Evolutionary conservation across 768 basidiomycete genomes (phyloP), one percentile per base, ranked within the genome.

Genomic region (Hirschioporus abietinus): DNA sequence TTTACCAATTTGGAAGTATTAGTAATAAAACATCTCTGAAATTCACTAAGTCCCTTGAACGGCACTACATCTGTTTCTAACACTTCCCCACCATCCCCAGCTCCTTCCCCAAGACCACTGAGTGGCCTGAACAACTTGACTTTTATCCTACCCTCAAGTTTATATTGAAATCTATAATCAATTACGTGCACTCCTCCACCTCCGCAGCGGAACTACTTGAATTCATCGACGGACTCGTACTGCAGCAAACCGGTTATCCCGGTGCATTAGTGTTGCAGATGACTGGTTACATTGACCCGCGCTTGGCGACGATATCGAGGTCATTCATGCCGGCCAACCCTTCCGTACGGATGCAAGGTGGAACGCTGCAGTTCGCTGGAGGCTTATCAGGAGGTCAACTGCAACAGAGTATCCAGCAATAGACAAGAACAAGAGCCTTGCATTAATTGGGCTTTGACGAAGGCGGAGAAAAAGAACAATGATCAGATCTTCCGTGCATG

Each of bases 391-490:
- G 23, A 27, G 23, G 23, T 7, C 59, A 60, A 35, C 82, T 95
- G 18, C 88, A 91, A 74, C 93, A 94, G 75, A 90, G 88, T 26
- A 91, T 96, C 78, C 90, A 93, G 78, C 91, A 95, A 74, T 87
- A 93, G 68, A 93, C 88, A 93, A 74, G 80, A 86, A 20, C 86
- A 87, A 26, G 82, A 88, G 7, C 88, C 88, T 30, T 87, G 85
- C 72, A 82, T 97, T 52, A 87, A 94, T 0, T 99, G 97, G 97
- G 85, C 88, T 0, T 79, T 98, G 64, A 87, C 87, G 4, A 91
- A 92, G 76, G 84, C 86, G 7, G 97, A 99, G 81, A 96, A 96
- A 84, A 96, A 97, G 81, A 90, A 90, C 70, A 99, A 99, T 72
- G 93, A 99, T 74, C 85, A 91, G 72, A 96, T 99, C 72, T 99